Conservation (phyloP, 2,329 filamentous ascomycete species). For the Hypomyces rosellus region DNA sequence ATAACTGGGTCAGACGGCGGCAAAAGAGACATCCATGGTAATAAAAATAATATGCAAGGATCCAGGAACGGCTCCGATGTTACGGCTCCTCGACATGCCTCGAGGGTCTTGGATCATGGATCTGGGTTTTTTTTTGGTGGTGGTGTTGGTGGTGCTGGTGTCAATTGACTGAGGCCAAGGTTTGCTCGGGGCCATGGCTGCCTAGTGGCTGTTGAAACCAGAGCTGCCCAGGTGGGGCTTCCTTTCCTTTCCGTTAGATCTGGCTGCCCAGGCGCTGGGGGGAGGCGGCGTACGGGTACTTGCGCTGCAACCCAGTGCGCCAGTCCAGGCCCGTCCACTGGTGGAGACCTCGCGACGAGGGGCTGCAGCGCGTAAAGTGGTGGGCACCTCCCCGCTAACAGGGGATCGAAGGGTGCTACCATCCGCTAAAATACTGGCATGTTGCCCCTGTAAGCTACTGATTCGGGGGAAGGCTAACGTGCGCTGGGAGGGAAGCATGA, state of each 20-base stretch:
- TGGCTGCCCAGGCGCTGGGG: neutral
- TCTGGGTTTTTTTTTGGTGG: too few species aligned
- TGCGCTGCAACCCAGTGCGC: too few species aligned
- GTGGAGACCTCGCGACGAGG: neutral
- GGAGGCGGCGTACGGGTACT: too few species aligned
- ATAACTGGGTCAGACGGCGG: neutral
- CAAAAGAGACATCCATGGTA: neutral
- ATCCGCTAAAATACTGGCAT: constrained; percentile 1
- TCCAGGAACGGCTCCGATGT: constrained; percentile 11
- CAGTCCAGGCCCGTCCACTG: too few species aligned
- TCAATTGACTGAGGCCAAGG: constrained; percentile 15
- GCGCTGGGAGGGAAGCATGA: neutral
- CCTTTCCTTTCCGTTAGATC: constrained; percentile 12
- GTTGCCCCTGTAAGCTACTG: constrained; percentile 11
- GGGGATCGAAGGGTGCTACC: constrained; percentile 3
- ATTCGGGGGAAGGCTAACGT: too few species aligned
- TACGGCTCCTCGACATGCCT: neutral
- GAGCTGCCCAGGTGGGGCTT: neutral
- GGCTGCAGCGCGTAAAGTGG: constrained; percentile 10
- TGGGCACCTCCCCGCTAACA: constrained; percentile 6
- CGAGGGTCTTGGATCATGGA: too few species aligned
- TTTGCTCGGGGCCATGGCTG: constrained; percentile 28
- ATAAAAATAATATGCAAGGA: constrained; percentile 4
- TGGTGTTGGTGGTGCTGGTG: neutral
- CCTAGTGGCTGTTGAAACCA: constrained; percentile 20